Evolutionary conservation across 2,329 filamentous ascomycete genomes (phyloP).

Genomic region (Colletotrichum limetticola): DNA sequence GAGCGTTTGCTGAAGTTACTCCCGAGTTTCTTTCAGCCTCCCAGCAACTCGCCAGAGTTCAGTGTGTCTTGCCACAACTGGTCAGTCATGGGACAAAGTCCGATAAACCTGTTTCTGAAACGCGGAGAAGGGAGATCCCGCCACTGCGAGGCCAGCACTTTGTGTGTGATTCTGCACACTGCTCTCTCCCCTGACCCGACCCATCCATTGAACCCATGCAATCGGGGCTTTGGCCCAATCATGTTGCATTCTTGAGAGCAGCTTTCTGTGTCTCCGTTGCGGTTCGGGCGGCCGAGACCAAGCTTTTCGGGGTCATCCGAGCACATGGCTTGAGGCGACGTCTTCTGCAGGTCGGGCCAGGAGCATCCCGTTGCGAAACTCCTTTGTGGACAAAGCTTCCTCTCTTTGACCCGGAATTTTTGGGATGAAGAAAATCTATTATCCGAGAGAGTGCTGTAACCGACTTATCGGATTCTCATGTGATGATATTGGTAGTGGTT

Average conservation of each 20-base stretch:
- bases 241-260: not conserved
- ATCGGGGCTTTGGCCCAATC: conserved; percentile 14
- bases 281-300: conserved; percentile 26
- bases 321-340: not conserved
- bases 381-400: conserved; percentile 2
- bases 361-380: not conserved
- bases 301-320: conserved; percentile 2
- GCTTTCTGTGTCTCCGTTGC: conserved; percentile 8
- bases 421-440: not conserved
- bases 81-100: conserved; percentile 2
- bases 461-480: not conserved
- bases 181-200: not conserved
- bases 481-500: not conserved
- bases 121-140: conserved; percentile 35
- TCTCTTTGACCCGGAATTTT: not conserved
- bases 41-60: not conserved
- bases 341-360: not conserved
- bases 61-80: not conserved
- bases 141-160: not conserved
- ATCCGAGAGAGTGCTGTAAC: not conserved
- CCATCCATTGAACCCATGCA: not conserved
- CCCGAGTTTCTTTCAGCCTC: not conserved
- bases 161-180: not conserved
- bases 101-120: conserved; percentile 34
- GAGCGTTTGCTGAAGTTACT: not conserved